These are phyloP conservation scores for Ophiostoma populinum DNA, from an alignment of 2,329 filamentous ascomycete species.

Conservation along the genomic window DNA sequence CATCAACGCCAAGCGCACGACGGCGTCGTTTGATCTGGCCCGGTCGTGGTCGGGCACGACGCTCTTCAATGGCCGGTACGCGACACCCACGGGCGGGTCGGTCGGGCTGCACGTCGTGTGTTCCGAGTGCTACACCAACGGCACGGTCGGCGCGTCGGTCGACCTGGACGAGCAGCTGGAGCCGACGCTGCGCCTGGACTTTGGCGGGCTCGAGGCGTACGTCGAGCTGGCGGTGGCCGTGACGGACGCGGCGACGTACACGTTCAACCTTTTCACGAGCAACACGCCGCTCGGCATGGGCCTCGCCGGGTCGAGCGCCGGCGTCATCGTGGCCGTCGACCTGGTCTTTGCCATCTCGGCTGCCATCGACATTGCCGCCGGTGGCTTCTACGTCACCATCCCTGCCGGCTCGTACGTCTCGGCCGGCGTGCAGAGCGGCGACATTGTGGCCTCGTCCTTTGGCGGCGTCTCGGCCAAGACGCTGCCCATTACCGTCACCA, in stretches of 20 bases:
- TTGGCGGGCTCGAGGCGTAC: constrained; percentile 33
- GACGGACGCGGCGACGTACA: constrained; percentile 28
- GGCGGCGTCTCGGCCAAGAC: constrained; percentile 23
- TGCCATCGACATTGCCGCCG: constrained; percentile 29
- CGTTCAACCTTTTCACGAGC: constrained; percentile 30
- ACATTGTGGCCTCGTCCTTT: constrained; percentile 29
- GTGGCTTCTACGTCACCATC: constrained; percentile 33
- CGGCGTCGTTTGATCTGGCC: constrained; percentile 9
- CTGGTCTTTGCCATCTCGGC: constrained; percentile 32
- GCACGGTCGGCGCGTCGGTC: constrained; percentile 27
- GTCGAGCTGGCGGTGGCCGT: constrained; percentile 30
- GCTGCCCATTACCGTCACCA: constrained; percentile 29
- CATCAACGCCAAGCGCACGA: constrained; percentile 10
- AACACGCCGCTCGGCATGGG: constrained; percentile 25
- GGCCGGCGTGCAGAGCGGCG: constrained; percentile 25
- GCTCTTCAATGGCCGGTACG: constrained; percentile 7
- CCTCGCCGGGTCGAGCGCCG: constrained; percentile 25
- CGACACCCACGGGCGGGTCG: constrained; percentile 4
- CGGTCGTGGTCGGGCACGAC: constrained; percentile 11
- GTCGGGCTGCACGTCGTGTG: constrained; percentile 21
- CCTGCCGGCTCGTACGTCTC: constrained; percentile 25
- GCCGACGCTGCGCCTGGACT: constrained; percentile 27
- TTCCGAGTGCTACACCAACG: constrained; percentile 31
- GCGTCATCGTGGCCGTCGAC: constrained; percentile 31
- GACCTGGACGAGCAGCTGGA: constrained; percentile 21